phyloP scores from a whole-genome alignment of 169 alveolate species.

The Cryptosporidium canis region DNA sequence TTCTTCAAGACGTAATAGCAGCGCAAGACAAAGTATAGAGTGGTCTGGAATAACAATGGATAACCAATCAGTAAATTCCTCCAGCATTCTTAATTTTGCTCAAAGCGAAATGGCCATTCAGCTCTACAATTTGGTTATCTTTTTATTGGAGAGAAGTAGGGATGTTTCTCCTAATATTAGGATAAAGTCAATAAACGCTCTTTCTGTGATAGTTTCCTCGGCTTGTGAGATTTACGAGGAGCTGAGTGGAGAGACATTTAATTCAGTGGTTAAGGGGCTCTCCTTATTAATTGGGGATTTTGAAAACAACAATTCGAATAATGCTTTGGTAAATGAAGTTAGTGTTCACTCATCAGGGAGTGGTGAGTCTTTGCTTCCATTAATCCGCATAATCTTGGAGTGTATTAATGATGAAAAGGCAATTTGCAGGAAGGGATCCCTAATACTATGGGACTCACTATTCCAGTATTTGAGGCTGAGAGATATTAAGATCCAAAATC shows the following conservation, averaged over 20 bases:
- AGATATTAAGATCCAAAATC: background rate
- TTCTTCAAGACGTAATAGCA: conserved; percentile 35
- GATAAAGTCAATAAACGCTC: conserved; percentile 15
- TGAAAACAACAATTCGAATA: background rate
- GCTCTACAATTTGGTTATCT: conserved; percentile 4
- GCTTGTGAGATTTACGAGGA: conserved; percentile 3
- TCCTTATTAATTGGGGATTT: conserved; percentile 1
- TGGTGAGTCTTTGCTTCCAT: conserved; percentile 9
- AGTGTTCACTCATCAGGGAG: background rate
- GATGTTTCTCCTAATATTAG: conserved; percentile 58
- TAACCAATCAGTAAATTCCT: background rate
- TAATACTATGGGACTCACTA: conserved; percentile 43
- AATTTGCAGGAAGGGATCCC: conserved; percentile 59
- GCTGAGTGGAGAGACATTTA: background rate
- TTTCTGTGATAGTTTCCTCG: conserved; percentile 13
- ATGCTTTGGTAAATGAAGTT: no score
- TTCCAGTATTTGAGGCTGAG: background rate
- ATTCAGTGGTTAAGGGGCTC: background rate
- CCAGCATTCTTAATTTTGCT: conserved; percentile 1
- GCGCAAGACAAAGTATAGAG: conserved; percentile 72
- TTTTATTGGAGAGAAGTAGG: conserved; percentile 26
- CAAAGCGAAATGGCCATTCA: conserved; percentile 59
- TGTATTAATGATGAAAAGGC: conserved; percentile 48
- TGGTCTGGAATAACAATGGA: conserved; percentile 65
- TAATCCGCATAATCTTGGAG: conserved; percentile 2